Conservation (phyloP, 345 rosid genomes). For the Orychophragmus violaceus region DNA sequence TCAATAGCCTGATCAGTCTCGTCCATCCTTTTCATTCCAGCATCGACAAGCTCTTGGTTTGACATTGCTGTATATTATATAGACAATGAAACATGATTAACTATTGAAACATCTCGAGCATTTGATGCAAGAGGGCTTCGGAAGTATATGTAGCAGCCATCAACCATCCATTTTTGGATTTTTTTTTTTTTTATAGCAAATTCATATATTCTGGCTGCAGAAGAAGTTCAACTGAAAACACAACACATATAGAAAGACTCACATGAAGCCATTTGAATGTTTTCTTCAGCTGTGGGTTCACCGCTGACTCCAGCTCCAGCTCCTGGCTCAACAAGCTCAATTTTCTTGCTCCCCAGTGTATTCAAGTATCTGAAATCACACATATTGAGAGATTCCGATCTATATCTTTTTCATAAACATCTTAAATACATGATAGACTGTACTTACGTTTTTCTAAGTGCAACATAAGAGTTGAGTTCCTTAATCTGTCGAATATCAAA, state of each 20-base stretch:
- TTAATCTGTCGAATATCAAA: conserved; percentile 87
- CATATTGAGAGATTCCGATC: no score
- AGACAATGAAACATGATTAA: not conserved
- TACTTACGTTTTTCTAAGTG: conserved; percentile 84
- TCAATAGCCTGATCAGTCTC: conserved; percentile 94
- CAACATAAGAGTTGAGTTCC: conserved; percentile 88
- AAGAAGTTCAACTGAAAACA: not conserved
- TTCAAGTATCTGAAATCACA: conserved; percentile 55
- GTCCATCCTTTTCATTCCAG: conserved; percentile 77
- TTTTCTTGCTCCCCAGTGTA: conserved; percentile 73
- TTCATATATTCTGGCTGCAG: not conserved
- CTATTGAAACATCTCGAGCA: not conserved
- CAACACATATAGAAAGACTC: conserved; percentile 21
- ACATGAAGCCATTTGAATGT: conserved; percentile 83
- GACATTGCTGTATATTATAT: conserved; percentile 53
- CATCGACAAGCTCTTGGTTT: conserved; percentile 76
- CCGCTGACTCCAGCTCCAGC: conserved; percentile 73
- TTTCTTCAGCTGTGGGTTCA: conserved; percentile 76
- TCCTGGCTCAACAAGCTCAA: conserved; percentile 78
- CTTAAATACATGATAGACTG: not conserved
- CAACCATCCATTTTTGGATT: no score
- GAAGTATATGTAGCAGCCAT: not conserved
- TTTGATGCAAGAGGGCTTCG: no score
- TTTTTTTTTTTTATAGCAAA: not conserved
- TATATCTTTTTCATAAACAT: not conserved